Conservation (phyloP, 2,329 filamentous ascomycete species). For the Fusarium ambrosium region DNA sequence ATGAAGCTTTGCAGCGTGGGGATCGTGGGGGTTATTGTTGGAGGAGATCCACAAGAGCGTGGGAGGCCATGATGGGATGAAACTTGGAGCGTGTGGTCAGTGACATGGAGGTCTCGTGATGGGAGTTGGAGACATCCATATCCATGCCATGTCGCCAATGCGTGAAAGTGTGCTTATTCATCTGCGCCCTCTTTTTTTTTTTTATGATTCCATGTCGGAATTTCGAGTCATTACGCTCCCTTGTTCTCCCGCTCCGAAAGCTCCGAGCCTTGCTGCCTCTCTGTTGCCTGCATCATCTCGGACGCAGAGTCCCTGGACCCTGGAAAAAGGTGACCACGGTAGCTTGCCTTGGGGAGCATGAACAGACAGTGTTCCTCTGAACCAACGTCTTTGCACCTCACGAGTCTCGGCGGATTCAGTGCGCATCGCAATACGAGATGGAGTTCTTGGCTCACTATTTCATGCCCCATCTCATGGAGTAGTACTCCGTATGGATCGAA, state of each 20-base stretch:
- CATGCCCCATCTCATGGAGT: not conserved
- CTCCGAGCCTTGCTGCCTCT: not conserved
- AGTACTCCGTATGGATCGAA: not conserved
- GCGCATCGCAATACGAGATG: not conserved
- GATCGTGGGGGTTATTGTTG: conserved; percentile 37
- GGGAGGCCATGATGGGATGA: conserved; percentile 19
- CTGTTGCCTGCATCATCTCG: not conserved
- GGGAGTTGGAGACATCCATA: conserved; percentile 14
- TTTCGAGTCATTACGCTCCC: not conserved
- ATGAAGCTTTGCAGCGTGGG: conserved; percentile 38
- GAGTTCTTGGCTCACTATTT: not conserved
- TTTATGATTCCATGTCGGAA: not conserved
- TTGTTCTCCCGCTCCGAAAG: not conserved
- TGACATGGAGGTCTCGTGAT: conserved; percentile 34
- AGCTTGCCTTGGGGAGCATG: not conserved
- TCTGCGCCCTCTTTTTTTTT: not conserved
- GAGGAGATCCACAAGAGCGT: conserved; percentile 30
- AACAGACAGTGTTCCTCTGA: not conserved
- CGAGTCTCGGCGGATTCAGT: not conserved
- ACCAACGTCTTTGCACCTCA: not conserved
- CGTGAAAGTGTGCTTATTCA: not conserved
- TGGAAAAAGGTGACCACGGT: not conserved
- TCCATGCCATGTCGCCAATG: not conserved
- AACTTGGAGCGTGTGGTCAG: conserved; percentile 21
- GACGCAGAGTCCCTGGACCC: not conserved